Base-by-base conservation (phyloP, 1,139 yeast genomes). In the Saccharomycopsis hybrid region DNA sequence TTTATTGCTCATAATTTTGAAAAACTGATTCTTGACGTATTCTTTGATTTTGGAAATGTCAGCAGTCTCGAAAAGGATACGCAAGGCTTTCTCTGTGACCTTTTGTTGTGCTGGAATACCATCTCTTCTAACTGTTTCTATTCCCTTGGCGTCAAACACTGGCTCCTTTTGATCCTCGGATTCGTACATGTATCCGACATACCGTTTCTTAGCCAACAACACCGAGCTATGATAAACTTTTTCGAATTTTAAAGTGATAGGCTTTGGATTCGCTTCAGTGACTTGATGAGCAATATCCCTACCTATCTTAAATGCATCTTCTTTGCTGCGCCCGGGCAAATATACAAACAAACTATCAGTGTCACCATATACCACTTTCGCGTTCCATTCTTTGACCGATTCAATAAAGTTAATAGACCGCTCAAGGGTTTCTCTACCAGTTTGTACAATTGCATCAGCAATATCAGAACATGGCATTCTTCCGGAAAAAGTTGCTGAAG, bases 381-480 rank as follows among this genome's bases (percentile, higher is more conserved):
- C 97, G 1, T 92, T 90, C 86, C 88, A 86, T 35, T 71, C 62
- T 1, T 60, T 58, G 31, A 78, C 74, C 0, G 62, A 58, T 54
- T 88, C 94, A 50, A 92, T 89, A 48, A 76, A 61, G 3, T 76
- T 76, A 41, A 89, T 82, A 0, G 97, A 85, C 49, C 74, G 72
- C 47, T 80, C 81, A 49, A 92, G 66, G 0, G 89, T 83, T 63
- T 90, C 97, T 52, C 97, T 71, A 0, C 94, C 98, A 0, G 94
- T 82, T 30, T 92, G 80, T 0, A 92, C 98, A 62, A 92, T 88
- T 8, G 95, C 85, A 66, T 92, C 98, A 0, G 98, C 96, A 33
- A 92, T 76, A 62, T 89, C 97, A 0, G 95, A 81, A 59, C 94
- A 87, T 0, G 98, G 98, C 98, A 92, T 92, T 56, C 98, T 70